Percentiles rank a stretch among this genome's conserved stretches.
Conservation (phyloP, 176 grass and related monocot genomes). For the Rhynchospora tenuis region DNA sequence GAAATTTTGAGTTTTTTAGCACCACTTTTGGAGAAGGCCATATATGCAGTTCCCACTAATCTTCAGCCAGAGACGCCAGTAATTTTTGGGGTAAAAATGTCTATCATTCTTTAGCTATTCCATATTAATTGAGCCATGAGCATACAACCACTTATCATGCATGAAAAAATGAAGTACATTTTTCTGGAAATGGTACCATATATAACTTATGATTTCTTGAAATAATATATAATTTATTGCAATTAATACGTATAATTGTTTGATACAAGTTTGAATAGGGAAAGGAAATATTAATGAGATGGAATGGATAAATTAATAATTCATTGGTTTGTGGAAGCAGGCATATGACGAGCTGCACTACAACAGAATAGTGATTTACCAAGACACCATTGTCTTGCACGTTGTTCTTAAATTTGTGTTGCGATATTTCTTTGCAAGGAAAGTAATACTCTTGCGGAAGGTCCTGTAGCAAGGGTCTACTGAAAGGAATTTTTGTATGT, state of each 20-base stretch:
- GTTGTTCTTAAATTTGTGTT: too few species aligned
- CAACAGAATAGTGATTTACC: too few species aligned
- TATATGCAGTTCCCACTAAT: conserved; percentile 20
- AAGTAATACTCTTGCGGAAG: too few species aligned
- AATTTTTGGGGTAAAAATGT: conserved; percentile 35
- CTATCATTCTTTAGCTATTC: background rate
- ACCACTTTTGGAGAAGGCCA: conserved; percentile 37
- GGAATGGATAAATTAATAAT: too few species aligned
- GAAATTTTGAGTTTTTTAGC: conserved; percentile 26
- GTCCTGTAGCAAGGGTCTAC: too few species aligned
- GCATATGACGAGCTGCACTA: conserved; percentile 45
- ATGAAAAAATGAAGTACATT: background rate
- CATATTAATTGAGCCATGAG: too few species aligned
- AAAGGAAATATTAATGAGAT: too few species aligned
- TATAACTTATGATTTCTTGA: too few species aligned
- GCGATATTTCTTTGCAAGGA: too few species aligned
- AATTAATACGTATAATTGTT: background rate
- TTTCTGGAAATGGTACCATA: background rate
- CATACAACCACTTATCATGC: background rate
- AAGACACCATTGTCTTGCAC: too few species aligned
- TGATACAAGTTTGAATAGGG: background rate
- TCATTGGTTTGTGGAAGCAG: conserved; percentile 4
- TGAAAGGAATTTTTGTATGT: too few species aligned
- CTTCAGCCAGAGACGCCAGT: conserved; percentile 31
- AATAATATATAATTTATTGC: background rate